These are phyloP conservation scores for Coleophoma eucalyptorum DNA, from an alignment of 2,329 filamentous ascomycete genomes.

Conservation along the genomic window DNA sequence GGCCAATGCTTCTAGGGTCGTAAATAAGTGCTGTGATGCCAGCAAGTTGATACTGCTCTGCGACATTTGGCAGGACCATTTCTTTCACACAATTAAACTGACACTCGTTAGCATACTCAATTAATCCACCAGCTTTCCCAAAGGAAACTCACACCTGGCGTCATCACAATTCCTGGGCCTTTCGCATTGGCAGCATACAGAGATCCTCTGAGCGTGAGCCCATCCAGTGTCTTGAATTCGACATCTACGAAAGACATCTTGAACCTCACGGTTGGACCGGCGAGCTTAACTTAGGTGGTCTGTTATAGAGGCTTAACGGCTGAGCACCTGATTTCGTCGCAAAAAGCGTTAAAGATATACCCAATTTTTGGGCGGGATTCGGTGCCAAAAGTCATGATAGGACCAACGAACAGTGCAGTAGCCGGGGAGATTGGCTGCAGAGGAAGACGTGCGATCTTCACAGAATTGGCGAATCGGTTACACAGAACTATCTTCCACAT, in stretches of 20 bases:
- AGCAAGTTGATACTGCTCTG: conserved; percentile 12
- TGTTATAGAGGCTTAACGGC: too few relatives aligned
- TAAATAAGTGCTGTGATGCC: conserved; percentile 31
- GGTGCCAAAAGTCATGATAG: too few relatives aligned
- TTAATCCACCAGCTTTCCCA: not conserved
- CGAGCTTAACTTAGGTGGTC: too few relatives aligned
- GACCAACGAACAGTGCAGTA: too few relatives aligned
- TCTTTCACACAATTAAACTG: conserved; percentile 16
- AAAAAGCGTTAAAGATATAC: too few relatives aligned
- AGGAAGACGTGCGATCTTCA: too few relatives aligned
- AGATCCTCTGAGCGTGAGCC: conserved; percentile 32
- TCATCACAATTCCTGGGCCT: conserved; percentile 18
- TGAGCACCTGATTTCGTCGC: too few relatives aligned
- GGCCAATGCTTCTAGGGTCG: conserved; percentile 29
- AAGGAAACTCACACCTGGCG: conserved; percentile 14
- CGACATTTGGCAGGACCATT: conserved; percentile 8
- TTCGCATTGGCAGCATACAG: conserved; percentile 27
- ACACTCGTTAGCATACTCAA: not conserved
- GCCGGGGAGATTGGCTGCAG: too few relatives aligned
- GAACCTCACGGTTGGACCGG: not conserved
- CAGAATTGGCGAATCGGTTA: too few relatives aligned
- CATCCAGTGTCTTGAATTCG: conserved; percentile 37
- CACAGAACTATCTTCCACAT: too few relatives aligned
- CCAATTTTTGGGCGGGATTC: too few relatives aligned
- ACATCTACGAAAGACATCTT: conserved; percentile 20